These are phyloP conservation scores for Austroboletus festivus DNA, from an alignment of 768 basidiomycete genomes.

Conservation along the genomic window DNA sequence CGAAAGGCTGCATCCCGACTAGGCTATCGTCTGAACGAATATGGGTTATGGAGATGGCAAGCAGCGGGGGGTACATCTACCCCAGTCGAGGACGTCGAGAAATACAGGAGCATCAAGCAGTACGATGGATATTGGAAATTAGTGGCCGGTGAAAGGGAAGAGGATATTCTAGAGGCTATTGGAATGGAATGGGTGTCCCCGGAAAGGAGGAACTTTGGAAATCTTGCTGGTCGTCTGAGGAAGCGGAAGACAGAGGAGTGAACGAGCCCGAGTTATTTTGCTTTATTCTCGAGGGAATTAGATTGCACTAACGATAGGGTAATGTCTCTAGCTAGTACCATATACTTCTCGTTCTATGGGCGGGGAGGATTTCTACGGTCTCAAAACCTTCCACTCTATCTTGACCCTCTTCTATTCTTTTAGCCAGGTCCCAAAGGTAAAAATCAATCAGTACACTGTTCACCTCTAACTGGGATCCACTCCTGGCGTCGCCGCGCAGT, in stretches of 20 bases:
- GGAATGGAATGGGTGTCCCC: slow-evolving; percentile 28
- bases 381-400: slow-evolving; percentile 59
- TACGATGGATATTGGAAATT: slow-evolving; percentile 23
- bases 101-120: slow-evolving; percentile 6
- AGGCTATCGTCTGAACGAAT: slow-evolving; percentile 55
- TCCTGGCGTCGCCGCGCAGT: slow-evolving; percentile 29
- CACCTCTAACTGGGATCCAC: slow-evolving; percentile 27
- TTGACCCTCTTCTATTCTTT: slow-evolving; percentile 62
- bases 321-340: slow-evolving; percentile 61
- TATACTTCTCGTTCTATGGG: slow-evolving; percentile 77
- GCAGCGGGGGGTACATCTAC: neutral
- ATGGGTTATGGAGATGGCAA: slow-evolving; percentile 63
- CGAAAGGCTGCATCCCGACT: slow-evolving; percentile 40
- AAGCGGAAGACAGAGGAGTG: neutral
- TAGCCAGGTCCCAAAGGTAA: slow-evolving; percentile 86
- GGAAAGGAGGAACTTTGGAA: slow-evolving; percentile 24
- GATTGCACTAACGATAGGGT: slow-evolving; percentile 14
- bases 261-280: slow-evolving; percentile 1
- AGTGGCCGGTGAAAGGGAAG: slow-evolving; percentile 22
- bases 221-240: slow-evolving; percentile 8
- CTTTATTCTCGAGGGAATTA: neutral
- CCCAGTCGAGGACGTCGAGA: neutral
- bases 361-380: slow-evolving; percentile 56
- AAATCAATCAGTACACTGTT: slow-evolving; percentile 88
- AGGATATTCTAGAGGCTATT: slow-evolving; percentile 24